These are phyloP conservation scores for Gaeumannomyces sp. DNA, from an alignment of 2,329 filamentous ascomycete species.

Conservation along the genomic window DNA sequence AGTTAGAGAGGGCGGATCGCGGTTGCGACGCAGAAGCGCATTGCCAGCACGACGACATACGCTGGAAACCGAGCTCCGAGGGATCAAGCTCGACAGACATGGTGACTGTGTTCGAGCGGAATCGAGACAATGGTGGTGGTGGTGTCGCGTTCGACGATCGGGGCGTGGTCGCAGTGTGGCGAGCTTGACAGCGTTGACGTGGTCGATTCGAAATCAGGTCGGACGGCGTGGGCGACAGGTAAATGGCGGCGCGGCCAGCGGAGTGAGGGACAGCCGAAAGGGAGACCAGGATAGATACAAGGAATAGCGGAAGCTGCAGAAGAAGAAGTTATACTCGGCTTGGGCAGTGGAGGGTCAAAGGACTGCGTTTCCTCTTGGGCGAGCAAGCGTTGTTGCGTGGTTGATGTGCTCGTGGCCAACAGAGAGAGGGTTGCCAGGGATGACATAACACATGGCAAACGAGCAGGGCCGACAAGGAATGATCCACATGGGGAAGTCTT, in stretches of 20 bases:
- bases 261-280: neutral
- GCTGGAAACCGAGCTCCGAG: conserved; percentile 84
- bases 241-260: neutral
- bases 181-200: neutral
- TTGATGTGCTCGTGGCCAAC: conserved; percentile 2
- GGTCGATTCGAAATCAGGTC: conserved; percentile 1
- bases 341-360: neutral
- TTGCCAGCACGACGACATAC: conserved; percentile 47
- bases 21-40: conserved; percentile 8
- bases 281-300: neutral
- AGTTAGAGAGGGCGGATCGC: conserved; percentile 15
- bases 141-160: neutral
- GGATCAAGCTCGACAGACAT: conserved; percentile 97
- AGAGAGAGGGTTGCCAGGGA: conserved; percentile 4
- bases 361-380: too few relatives aligned
- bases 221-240: neutral
- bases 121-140: neutral
- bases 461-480: neutral
- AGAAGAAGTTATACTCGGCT: neutral
- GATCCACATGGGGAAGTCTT: neutral
- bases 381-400: neutral
- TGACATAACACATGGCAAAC: conserved; percentile 10
- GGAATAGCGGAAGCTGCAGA: neutral
- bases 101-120: conserved; percentile 27
- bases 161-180: neutral